Evolutionary conservation across 306 rosid species (phyloP).

Genomic region (Ormosia semicastrata): DNA sequence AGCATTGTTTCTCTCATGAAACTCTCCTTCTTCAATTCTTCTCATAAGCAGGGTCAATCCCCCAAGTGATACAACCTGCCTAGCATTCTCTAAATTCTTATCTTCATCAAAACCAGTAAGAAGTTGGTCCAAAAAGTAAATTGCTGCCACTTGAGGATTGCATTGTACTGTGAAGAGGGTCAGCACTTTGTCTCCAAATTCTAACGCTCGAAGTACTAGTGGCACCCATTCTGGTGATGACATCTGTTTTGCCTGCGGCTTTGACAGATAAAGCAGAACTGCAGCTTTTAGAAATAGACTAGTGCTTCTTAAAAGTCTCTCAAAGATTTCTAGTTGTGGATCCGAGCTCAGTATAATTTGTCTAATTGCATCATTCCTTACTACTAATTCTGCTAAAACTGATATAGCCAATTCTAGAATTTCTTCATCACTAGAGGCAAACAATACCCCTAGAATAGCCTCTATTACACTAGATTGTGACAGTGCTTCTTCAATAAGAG

Average conservation of each 20-base stretch:
- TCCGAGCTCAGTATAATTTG: conserved; percentile 51
- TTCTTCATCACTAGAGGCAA: conserved; percentile 60
- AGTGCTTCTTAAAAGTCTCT: conserved; percentile 54
- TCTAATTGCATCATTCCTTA: conserved; percentile 31
- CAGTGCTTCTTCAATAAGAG: conserved; percentile 49
- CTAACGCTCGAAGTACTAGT: conserved; percentile 58
- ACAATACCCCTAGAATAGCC: conserved; percentile 66
- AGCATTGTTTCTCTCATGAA: conserved; percentile 42
- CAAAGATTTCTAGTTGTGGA: conserved; percentile 62
- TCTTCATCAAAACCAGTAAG: conserved; percentile 68
- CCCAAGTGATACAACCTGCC: conserved; percentile 63
- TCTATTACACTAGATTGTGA: conserved; percentile 48
- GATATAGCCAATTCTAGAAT: conserved; percentile 60
- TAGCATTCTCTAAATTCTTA: conserved; percentile 64
- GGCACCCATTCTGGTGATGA: conserved; percentile 67
- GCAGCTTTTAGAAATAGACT: conserved; percentile 68
- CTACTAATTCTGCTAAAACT: conserved; percentile 54
- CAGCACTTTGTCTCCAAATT: conserved; percentile 61
- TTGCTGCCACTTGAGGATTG: conserved; percentile 61
- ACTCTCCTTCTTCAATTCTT: conserved; percentile 57
- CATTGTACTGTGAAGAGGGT: conserved; percentile 60
- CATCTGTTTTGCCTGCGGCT: conserved; percentile 72
- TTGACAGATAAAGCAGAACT: conserved; percentile 56
- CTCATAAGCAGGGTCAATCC: conserved; percentile 53
- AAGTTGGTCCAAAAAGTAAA: conserved; percentile 65